Base-by-base conservation (phyloP, 176 grass and related monocot genomes). In the Eleusine indica region DNA sequence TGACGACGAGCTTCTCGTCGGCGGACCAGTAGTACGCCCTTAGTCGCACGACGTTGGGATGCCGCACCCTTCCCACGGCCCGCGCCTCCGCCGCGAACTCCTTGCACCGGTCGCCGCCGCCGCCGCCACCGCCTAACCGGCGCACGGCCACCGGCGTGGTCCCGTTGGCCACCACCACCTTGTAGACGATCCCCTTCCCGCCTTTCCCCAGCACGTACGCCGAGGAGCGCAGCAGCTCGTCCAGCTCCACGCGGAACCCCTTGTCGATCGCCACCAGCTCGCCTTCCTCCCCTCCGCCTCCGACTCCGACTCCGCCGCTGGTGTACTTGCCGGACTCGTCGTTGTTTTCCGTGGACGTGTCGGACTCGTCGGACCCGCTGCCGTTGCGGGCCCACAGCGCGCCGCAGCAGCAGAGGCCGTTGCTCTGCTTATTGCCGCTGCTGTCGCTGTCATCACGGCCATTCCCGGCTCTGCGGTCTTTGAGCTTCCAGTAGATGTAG, bases 1-100 rank as follows among this genome's bases (percentile, higher is more conserved):
- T 92, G 85, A 99, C 94, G 91, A 99, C 85, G 48, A 99, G 87
- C 81, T 96, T 95, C 89, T 99, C 96, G 75, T 99, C 96, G 1
- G 74, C 58, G 29, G 96, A 92, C 93, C 93, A 99, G 91, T 99
- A 99, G 87, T 85, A 99, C 4, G 96, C 96, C 44, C 96, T 84
- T 74, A 96, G 81, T 22, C 91, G 84, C 62, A 99, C 96, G 65
- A 99, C 75, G 84, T 99, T 99, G 54, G 93, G 86, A 78, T 99
- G 96, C 1, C 93, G 62, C 30, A 77, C 85, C 5, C 89, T 78
- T 40, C 91, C 96, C 51, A 99, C 81, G 9, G 87, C 89, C 43
- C 88, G 53, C 40, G 89, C 93, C 91, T 99, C 96, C 63, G 86
- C 77, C 44, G 87, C 86, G 84, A 99, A 99, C 81, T 96, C 96